These are phyloP conservation scores for Syncephalis plumigaleata DNA, from an alignment of 371 early-diverging fungal species.

Conservation along the genomic window DNA sequence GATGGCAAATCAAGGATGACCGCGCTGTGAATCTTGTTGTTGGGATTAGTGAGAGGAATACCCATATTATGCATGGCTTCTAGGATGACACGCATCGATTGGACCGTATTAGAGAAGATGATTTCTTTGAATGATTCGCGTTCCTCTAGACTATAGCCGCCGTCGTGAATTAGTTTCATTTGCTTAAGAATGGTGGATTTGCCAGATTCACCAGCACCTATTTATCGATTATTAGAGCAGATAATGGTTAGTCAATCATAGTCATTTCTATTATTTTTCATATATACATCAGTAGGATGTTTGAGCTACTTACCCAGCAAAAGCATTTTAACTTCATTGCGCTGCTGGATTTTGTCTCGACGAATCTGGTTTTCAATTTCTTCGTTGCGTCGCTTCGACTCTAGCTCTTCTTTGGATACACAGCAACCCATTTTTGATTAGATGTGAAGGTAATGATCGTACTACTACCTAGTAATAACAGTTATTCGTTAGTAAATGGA, in stretches of 20 bases:
- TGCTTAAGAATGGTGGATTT: slow-evolving; percentile 94
- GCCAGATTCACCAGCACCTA: slow-evolving; percentile 95
- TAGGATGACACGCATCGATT: slow-evolving; percentile 85
- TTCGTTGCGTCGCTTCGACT: slow-evolving; percentile 63
- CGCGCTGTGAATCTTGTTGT: slow-evolving; percentile 40
- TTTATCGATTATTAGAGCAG: too few relatives aligned
- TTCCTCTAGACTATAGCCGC: slow-evolving; percentile 75
- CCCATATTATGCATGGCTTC: slow-evolving; percentile 82
- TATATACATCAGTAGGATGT: too few relatives aligned
- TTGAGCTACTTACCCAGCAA: slow-evolving; percentile 72
- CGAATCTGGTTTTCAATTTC: slow-evolving; percentile 81
- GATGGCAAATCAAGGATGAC: slow-evolving; percentile 57
- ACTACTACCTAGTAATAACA: too few relatives aligned
- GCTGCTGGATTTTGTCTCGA: slow-evolving; percentile 49
- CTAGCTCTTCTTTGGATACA: slow-evolving; percentile 65
- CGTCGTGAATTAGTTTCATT: slow-evolving; percentile 91
- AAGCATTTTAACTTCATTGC: slow-evolving; percentile 90
- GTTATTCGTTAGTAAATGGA: too few relatives aligned
- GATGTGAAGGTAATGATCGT: too few relatives aligned
- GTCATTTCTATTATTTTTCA: too few relatives aligned
- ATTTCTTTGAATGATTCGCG: slow-evolving; percentile 80
- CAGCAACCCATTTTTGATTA: slow-evolving; percentile 75
- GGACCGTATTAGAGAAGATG: slow-evolving; percentile 86
- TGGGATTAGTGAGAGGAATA: slow-evolving; percentile 34
- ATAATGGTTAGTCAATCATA: too few relatives aligned